phyloP scores from a whole-genome alignment of 139 green algal genomes.

The Limnomonas spitsbergensis region DNA sequence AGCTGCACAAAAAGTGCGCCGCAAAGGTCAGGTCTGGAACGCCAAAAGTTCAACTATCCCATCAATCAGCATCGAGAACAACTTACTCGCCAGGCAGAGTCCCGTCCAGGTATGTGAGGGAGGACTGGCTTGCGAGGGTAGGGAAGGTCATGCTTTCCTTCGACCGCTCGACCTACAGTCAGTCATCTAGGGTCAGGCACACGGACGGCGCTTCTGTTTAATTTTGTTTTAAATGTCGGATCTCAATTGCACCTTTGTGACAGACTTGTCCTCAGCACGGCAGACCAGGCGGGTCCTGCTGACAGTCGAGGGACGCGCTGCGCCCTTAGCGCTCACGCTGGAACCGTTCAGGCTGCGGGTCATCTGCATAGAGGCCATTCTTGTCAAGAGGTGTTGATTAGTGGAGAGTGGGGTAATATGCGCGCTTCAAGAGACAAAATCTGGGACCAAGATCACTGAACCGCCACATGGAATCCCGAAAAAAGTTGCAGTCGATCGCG shows the following conservation, averaged over 20 bases:
- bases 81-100: slow-evolving; percentile 75
- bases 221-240: no score
- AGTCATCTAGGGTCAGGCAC: no score
- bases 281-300: slow-evolving; percentile 34
- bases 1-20: slow-evolving; percentile 11
- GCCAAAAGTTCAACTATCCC: no score
- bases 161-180: slow-evolving; percentile 61
- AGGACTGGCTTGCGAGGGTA: slow-evolving; percentile 67
- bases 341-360: not conserved
- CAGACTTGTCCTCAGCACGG: slow-evolving; percentile 45
- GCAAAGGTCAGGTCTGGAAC: no score
- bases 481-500: no score
- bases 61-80: no score
- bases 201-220: no score
- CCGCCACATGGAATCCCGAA: no score
- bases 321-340: not conserved
- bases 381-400: no score
- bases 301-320: slow-evolving; percentile 22
- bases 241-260: slow-evolving; percentile 36
- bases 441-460: no score
- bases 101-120: slow-evolving; percentile 92
- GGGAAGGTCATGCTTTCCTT: slow-evolving; percentile 58
- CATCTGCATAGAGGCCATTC: not conserved
- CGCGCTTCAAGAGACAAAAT: no score
- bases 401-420: no score